Evolutionary conservation across 73 alveolate species (phyloP).

Genomic region (Uronychia setigera): DNA sequence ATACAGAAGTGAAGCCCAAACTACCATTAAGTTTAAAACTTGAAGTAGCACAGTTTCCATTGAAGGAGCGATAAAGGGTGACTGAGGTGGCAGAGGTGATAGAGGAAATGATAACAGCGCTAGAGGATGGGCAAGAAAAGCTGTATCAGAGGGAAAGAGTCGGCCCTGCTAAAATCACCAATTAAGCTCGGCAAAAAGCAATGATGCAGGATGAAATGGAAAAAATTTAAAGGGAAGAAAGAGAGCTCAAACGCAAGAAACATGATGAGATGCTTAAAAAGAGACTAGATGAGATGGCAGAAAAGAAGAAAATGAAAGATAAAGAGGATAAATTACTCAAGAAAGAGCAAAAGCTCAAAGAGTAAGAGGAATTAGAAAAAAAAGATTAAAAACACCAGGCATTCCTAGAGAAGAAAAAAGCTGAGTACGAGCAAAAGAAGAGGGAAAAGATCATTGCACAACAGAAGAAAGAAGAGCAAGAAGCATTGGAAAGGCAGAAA

Average conservation of each 20-base stretch:
- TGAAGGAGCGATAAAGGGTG: constrained; percentile 16
- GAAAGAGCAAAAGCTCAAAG: constrained; percentile 14
- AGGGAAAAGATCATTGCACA: not conserved
- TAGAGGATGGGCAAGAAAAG: constrained; percentile 6
- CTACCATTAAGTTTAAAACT: not conserved
- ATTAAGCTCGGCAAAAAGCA: constrained; percentile 25
- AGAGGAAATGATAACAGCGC: constrained; percentile 23
- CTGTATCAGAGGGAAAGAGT: constrained; percentile 48
- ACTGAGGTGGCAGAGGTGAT: constrained; percentile 31
- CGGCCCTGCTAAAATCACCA: constrained; percentile 33
- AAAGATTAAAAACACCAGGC: constrained; percentile 12
- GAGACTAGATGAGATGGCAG: constrained; percentile 3
- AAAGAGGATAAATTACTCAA: constrained; percentile 2
- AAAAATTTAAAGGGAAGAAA: constrained; percentile 11
- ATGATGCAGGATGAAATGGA: not conserved
- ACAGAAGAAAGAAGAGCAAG: not conserved
- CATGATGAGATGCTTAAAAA: constrained; percentile 7
- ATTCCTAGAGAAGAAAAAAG: not conserved
- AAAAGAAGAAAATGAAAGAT: constrained; percentile 14
- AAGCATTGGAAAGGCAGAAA: constrained; percentile 16
- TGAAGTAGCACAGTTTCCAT: constrained; percentile 29
- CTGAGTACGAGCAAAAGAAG: not conserved
- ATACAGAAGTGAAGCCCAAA: constrained; percentile 16
- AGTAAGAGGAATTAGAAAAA: constrained; percentile 10
- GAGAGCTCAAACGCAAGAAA: constrained; percentile 34